Base-by-base conservation (phyloP, 1,284 basidiomycete genomes). In the Volvariella surrecta region DNA sequence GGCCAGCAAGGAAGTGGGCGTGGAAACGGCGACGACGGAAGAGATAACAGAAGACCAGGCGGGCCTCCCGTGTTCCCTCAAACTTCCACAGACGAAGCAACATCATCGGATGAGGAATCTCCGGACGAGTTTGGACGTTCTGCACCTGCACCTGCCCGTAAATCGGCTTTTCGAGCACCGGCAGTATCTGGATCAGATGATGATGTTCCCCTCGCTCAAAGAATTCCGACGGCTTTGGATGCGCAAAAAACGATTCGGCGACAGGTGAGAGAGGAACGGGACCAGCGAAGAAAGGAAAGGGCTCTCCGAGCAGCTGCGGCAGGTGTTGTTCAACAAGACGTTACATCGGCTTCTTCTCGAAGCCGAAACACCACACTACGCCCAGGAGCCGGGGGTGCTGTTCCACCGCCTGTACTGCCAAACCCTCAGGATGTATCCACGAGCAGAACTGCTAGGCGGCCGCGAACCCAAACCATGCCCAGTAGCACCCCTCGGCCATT, bases 161-260 rank as follows among this genome's bases (percentile, higher is more conserved):
- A 32, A 1, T 45, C 43, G 17, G 42, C 30, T 37, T n/a, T n/a
- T n/a, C n/a, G n/a, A n/a, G n/a, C n/a, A n/a, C n/a, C n/a, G n/a
- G 39, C 45, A 28, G 42, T 42, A 4, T 35, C 48, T 0, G 45
- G 52, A 24, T 62, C 63, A 6, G 77, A 79, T 44, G 83, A 89
- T 54, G 79, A 90, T 52, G 67, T 88, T 2, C 88, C 88, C 0
- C 70, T 91, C 11, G 88, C 85, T 2, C 77, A 77, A 49, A 70
- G 79, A 22, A 86, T 89, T 39, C 88, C 88, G 7, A 79, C 75
- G 1, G 88, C 88, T 2, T 61, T 91, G 45, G 73, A 67, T 4
- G 88, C 86, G 10, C 88, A 91, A 55, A 76, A 76, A 50, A 80
- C 82, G 2, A 86, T 91, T 43, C 74, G 84, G 15, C 67, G 69